phyloP scores from a whole-genome alignment of 305 asterid species.

The Rubia tinctorum region DNA sequence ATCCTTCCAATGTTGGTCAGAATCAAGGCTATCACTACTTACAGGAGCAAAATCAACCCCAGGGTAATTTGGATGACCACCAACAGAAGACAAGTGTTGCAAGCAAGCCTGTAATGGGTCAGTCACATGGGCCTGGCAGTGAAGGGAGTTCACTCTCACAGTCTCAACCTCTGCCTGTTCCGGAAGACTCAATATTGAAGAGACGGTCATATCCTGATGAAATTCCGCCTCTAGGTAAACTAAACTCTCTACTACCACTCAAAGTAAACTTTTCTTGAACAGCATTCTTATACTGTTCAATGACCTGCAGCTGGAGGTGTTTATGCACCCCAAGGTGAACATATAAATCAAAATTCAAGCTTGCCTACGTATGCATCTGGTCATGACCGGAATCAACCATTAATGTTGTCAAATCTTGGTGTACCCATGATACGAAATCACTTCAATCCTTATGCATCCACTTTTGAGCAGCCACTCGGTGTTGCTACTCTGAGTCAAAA shows the following conservation, averaged over 20 bases:
- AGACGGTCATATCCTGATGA: slow-evolving; percentile 42
- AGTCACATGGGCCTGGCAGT: slow-evolving; percentile 29
- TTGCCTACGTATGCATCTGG: slow-evolving; percentile 39
- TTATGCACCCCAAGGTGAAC: slow-evolving; percentile 35
- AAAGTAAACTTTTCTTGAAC: slow-evolving; percentile 32
- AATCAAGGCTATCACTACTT: slow-evolving; percentile 37
- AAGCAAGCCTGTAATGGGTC: slow-evolving; percentile 33
- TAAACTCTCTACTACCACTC: slow-evolving; percentile 25
- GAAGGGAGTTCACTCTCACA: slow-evolving; percentile 29
- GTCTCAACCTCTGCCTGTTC: slow-evolving; percentile 36
- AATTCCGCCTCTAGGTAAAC: slow-evolving; percentile 38
- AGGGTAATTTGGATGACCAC: slow-evolving; percentile 28
- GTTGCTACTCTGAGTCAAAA: slow-evolving; percentile 40
- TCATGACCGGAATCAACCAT: slow-evolving; percentile 41
- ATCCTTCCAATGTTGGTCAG: slow-evolving; percentile 39
- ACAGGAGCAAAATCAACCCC: slow-evolving; percentile 35
- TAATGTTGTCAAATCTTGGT: slow-evolving; percentile 32
- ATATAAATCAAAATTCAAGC: slow-evolving; percentile 38
- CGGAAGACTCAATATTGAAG: slow-evolving; percentile 33
- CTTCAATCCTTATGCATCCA: slow-evolving; percentile 68
- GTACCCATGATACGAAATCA: slow-evolving; percentile 49
- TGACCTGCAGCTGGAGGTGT: slow-evolving; percentile 31
- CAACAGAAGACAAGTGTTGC: slow-evolving; percentile 33
- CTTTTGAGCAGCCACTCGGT: slow-evolving; percentile 60
- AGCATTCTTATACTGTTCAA: slow-evolving; percentile 37